Evolutionary conservation across 2,329 filamentous ascomycete species (phyloP), one percentile per base, ranked within the genome.

Genomic region (Chaetomiaceae sp.): DNA sequence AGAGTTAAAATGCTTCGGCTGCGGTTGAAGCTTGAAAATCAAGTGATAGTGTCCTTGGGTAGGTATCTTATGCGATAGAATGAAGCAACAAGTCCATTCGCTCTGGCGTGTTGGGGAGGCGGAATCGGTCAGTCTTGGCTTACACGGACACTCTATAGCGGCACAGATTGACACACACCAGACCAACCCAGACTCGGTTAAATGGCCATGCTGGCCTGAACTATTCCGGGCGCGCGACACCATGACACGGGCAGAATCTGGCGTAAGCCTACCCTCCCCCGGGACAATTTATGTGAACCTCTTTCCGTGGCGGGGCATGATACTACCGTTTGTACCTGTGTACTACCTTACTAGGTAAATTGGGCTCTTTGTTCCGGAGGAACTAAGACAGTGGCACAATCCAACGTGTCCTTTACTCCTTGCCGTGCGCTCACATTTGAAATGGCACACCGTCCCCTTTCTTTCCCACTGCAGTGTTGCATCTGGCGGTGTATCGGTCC

Each of bases 401-500:
- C 33, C 30, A 46, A 35, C 43, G 43, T 41, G 43, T 27, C 29
- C 22, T 42, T 47, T 34, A 22, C 18, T 17, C 7, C 9, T 18
- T 26, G 6, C 19, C 9, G 9, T 29, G n/a, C n/a, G n/a, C n/a
- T 12, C 30, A 15, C 29, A 14, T 22, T 17, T 42, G 9, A 26
- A 42, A 8, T 20, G 15, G 19, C 12, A n/a, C 15, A 12, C 20
- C 6, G 10, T 17, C 22, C 30, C 10, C 17, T 15, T 8, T n/a
- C 22, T 24, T 36, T 15, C 22, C n/a, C 15, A 15, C 15, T n/a
- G 3, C 7, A 14, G 14, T 3, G 12, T 20, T 6, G 6, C 27
- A n/a, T 35, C 22, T 45, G 47, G 48, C 48, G 48, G 48, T 50
- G 42, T 45, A 42, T 8, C 29, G 15, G 35, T 33, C 15, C 33